Base-by-base conservation (phyloP, 352 stramenopile genomes). In the Blastocystis sp. region DNA sequence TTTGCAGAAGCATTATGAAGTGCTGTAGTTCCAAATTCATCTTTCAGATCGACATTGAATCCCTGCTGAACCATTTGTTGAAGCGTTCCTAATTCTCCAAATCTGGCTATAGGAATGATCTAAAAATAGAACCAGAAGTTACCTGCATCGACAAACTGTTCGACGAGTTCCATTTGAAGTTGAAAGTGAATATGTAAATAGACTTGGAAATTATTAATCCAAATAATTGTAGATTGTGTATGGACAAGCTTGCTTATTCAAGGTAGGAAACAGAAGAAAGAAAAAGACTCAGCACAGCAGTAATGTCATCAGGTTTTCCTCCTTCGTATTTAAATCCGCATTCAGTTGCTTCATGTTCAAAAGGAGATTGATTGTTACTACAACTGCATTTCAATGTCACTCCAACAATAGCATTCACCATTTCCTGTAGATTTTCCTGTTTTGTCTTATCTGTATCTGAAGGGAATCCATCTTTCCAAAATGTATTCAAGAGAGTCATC, bases 271-370 rank as follows among this genome's bases (percentile, higher is more conserved):
- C 11, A 57, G 21, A 57, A 57, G 49, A 57, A 57, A 29, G 39
- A 43, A 75, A 75, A 19, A 75, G n/a, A n/a, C 24, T 54, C 11
- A 75, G n/a, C 7, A 75, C 65, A 14, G 65, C 65, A 9, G 65
- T 75, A 27, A 75, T 75, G 27, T 75, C 65, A 46, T 75, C 65
- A 12, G 65, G 65, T 24, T 75, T 75, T 9, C 65, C 65, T 39
- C 65, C 65, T 46, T 75, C 27, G 35, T 75, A 75, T 43, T 54
- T 51, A 27, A 51, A 75, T 46, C 65, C 65, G 32, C 57, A 29
- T 21, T 75, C 24, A 2, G 27, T 24, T 3, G 65, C 65, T 24
- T 75, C 65, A n/a, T 75, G 32, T 43, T 75, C 65, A 43, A 75
- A 75, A n/a, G 65, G 65, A 39, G 24, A 57, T 9, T 24, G n/a